A percentile compares a stretch with the other conserved stretches of the same genome.
Evolutionary conservation across 169 alveolate genomes (phyloP).

Genomic region (Toxoplasma gondii): DNA sequence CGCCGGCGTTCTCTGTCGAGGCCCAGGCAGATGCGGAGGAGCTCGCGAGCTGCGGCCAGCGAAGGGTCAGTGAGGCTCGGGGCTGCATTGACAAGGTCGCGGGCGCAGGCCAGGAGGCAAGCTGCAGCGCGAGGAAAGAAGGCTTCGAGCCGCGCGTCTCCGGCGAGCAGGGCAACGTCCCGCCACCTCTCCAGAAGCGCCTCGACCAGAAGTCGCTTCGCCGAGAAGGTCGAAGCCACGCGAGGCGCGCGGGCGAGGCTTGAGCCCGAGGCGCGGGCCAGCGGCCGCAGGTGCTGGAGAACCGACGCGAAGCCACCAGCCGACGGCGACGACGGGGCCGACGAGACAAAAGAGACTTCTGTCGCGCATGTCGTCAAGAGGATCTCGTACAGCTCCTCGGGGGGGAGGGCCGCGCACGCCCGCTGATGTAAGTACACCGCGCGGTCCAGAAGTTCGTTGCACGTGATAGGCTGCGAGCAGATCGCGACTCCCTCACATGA

Average conservation of each 20-base stretch:
- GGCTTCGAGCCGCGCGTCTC: not conserved
- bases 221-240: not conserved
- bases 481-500: not conserved
- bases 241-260: not conserved
- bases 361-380: not conserved
- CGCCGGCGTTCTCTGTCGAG: not conserved
- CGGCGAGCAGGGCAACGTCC: not conserved
- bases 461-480: not conserved
- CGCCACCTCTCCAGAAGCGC: not conserved
- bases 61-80: not conserved
- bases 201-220: not conserved
- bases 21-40: not conserved
- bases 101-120: not conserved
- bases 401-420: slow-evolving; percentile 29
- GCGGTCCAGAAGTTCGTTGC: not conserved
- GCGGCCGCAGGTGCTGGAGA: slow-evolving; percentile 4
- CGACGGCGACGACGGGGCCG: not conserved
- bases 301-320: not conserved
- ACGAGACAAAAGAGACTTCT: not conserved
- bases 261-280: not conserved
- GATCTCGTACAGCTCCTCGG: not conserved
- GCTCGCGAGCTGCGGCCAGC: not conserved
- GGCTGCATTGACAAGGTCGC: not conserved
- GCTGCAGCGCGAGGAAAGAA: not conserved
- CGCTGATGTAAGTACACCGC: slow-evolving; percentile 18